Evolutionary conservation across 1,139 yeast genomes (phyloP).

Genomic region (Candida glucosophila): DNA sequence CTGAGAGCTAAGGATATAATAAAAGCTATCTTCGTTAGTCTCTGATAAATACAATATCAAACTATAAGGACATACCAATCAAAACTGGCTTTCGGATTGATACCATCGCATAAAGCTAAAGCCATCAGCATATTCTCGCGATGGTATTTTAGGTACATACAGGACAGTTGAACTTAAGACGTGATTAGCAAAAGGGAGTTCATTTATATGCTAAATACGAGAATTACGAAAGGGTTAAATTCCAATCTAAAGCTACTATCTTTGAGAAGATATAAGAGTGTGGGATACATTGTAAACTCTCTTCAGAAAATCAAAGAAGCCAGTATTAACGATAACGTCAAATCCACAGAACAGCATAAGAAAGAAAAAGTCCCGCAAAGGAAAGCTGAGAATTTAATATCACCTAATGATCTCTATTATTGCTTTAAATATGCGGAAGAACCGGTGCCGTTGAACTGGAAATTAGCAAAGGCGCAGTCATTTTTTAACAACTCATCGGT

Average conservation of each 20-base stretch:
- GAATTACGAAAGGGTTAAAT: too few relatives aligned
- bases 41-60: not conserved
- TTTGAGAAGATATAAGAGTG: too few relatives aligned
- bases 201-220: too few relatives aligned
- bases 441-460: constrained; percentile 8
- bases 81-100: constrained; percentile 16
- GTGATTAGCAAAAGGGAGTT: too few relatives aligned
- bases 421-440: constrained; percentile 14
- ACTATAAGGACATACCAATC: constrained; percentile 14
- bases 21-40: constrained; percentile 15
- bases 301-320: too few relatives aligned
- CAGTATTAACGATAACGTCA: too few relatives aligned
- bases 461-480: constrained; percentile 10
- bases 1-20: constrained; percentile 19
- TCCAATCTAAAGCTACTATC: too few relatives aligned
- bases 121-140: too few relatives aligned
- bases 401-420: constrained; percentile 17
- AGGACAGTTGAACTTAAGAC: too few relatives aligned
- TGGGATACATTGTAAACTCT: too few relatives aligned
- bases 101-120: too few relatives aligned
- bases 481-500: constrained; percentile 40
- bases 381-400: constrained; percentile 9
- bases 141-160: too few relatives aligned
- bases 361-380: constrained; percentile 3
- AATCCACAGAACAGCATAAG: not conserved